Evolutionary conservation across 257 asterid genomes (phyloP).

Genomic region (Jacaranda mimosifolia): DNA sequence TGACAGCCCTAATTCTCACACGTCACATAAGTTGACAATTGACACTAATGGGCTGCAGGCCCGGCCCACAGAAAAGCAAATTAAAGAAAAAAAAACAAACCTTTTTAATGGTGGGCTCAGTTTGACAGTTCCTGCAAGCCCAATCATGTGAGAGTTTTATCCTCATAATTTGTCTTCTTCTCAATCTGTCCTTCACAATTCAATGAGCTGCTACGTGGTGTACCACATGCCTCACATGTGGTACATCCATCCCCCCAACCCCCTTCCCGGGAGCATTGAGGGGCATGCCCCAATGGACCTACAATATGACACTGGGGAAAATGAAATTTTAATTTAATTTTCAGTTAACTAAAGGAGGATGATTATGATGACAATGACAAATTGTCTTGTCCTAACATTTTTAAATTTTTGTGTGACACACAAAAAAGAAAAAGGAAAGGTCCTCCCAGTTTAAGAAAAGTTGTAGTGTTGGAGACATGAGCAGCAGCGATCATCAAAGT

Average conservation of each 20-base stretch:
- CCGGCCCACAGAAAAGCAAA: neutral
- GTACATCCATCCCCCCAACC: conserved; percentile 16
- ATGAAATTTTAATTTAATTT: neutral
- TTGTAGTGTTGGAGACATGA: neutral
- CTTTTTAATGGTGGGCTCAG: conserved; percentile 28
- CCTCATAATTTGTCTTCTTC: conserved; percentile 9
- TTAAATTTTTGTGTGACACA: conserved; percentile 12
- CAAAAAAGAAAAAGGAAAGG: neutral
- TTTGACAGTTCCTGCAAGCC: neutral
- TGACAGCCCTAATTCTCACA: too few relatives aligned
- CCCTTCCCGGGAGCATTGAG: neutral
- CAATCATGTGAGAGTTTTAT: conserved; percentile 7
- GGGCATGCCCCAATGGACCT: conserved; percentile 33
- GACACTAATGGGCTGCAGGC: neutral
- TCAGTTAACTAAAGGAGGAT: neutral
- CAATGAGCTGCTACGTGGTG: conserved; percentile 36
- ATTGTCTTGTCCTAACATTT: neutral
- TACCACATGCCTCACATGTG: conserved; percentile 28
- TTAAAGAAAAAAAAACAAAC: conserved; percentile 13
- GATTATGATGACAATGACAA: neutral
- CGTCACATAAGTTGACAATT: neutral
- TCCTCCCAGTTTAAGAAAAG: neutral
- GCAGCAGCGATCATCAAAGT: conserved; percentile 3
- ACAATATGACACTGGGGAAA: conserved; percentile 3
- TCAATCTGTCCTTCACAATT: conserved; percentile 17